phyloP scores from a whole-genome alignment of 768 basidiomycete genomes.

The Leccinum rimulosum region DNA sequence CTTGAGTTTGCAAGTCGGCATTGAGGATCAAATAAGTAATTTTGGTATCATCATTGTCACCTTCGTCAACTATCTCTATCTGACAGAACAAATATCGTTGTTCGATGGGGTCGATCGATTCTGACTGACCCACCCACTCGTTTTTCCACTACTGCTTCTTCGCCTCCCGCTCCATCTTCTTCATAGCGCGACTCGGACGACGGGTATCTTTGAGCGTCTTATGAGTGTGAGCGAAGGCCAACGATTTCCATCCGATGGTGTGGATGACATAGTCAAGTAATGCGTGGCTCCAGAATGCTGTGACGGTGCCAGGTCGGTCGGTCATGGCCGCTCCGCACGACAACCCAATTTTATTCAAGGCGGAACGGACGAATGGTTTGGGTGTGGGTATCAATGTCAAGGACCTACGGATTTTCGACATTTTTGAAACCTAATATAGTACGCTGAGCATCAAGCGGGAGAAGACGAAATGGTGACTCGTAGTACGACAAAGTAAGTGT shows the following conservation, averaged over 20 bases:
- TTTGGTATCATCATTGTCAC: too few species aligned
- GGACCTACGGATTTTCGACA: conserved; percentile 86
- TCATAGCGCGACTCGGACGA: conserved; percentile 56
- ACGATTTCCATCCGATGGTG: conserved; percentile 47
- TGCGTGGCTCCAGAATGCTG: conserved; percentile 91
- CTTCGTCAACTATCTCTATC: too few species aligned
- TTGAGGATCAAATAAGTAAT: too few species aligned
- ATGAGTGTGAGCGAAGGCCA: conserved; percentile 63
- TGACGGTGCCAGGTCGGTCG: conserved; percentile 69
- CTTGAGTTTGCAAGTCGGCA: too few species aligned
- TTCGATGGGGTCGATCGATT: too few species aligned
- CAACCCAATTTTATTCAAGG: conserved; percentile 71
- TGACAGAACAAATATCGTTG: background rate
- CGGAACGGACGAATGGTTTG: conserved; percentile 69
- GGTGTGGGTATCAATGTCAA: conserved; percentile 73
- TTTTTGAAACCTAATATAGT: conserved; percentile 73
- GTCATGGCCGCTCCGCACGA: conserved; percentile 74
- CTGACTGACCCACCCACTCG: background rate
- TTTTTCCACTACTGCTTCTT: conserved; percentile 43
- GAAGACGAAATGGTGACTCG: conserved; percentile 29
- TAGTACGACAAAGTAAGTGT: conserved; percentile 94
- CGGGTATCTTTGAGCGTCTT: conserved; percentile 74
- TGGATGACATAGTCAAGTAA: conserved; percentile 70
- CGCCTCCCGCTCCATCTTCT: conserved; percentile 57
- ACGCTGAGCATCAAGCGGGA: background rate